These are phyloP conservation scores for Microascus cirrosus DNA, from an alignment of 2,329 filamentous ascomycete species.

Conservation along the genomic window DNA sequence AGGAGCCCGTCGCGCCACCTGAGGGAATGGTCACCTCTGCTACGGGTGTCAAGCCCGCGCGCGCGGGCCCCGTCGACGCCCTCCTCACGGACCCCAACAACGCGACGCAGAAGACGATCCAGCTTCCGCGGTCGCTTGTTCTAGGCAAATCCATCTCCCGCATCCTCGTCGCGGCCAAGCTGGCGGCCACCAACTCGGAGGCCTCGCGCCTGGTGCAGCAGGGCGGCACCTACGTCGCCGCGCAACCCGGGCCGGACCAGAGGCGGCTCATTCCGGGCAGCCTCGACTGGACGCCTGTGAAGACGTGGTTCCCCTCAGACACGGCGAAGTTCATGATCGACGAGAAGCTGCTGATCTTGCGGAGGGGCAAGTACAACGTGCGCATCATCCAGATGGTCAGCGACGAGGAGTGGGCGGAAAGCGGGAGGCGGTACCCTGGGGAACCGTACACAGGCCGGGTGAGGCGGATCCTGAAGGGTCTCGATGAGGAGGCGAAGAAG, in stretches of 20 bases:
- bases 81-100: conserved; percentile 25
- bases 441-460: conserved; percentile 36
- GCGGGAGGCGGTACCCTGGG: conserved; percentile 40
- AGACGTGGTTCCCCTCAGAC: conserved; percentile 44
- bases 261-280: conserved; percentile 32
- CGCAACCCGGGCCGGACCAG: conserved; percentile 26
- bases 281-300: conserved; percentile 51
- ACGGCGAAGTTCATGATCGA: conserved; percentile 52
- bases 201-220: conserved; percentile 44
- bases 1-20: conserved; percentile 7
- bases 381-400: conserved; percentile 48
- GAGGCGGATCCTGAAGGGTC: conserved; percentile 24
- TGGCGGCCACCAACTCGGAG: conserved; percentile 44
- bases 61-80: conserved; percentile 9
- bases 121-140: conserved; percentile 48
- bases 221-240: conserved; percentile 51
- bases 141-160: conserved; percentile 40
- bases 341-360: conserved; percentile 44
- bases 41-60: conserved; percentile 4
- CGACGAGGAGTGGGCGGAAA: conserved; percentile 40
- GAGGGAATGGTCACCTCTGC: conserved; percentile 5
- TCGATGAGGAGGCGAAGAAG: conserved; percentile 17
- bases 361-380: conserved; percentile 53
- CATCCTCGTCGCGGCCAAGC: conserved; percentile 48
- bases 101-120: conserved; percentile 40